Base-by-base conservation (phyloP, 2,329 filamentous ascomycete species). In the Exophiala spinifera region DNA sequence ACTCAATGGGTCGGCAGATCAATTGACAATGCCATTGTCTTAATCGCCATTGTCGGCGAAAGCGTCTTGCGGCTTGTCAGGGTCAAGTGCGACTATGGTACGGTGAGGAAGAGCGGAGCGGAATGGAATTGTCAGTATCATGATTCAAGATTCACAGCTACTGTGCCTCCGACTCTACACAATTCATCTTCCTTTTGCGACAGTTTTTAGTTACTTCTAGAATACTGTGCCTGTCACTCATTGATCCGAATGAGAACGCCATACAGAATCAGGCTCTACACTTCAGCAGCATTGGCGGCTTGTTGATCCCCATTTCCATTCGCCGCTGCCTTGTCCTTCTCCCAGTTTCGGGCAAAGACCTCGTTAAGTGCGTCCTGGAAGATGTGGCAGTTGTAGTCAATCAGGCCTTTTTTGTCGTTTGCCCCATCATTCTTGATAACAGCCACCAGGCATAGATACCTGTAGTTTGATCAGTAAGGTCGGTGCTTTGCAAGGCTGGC, bases 351-450 rank as follows among this genome's bases (percentile, higher is more conserved):
- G 5, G 77, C 77, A 58, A 86, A 84, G 4, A 86, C 80, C 58
- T 85, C 77, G 55, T 81, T 77, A 47, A 86, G 69, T 0, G 82
- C 82, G 34, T 84, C 79, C 63, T 85, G 81, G 62, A 86, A 82
- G 1, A 83, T 78, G 45, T 81, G 78, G 34, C 83, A 82, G 59
- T 86, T 86, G 75, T 86, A 85, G 65, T 86, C 83, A 57, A 86
- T 83, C 46, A 86, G 69, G 0, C 80, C 80, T 56, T 84, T 83
- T 68, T 83, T 84, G 62, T 84, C 80, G 42, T 80, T 79, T 8
- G 82, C 80, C 56, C 82, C 82, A n/a, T 82, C 79, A 59, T 85
- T 81, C 33, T 82, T 81, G 71, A 86, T 85, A 23, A 86, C 76
- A 39, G 82, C 84, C 14, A 86, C 81, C 33, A 86, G 74, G 42